Conservation (phyloP, 1,139 yeast species). For the Casaregolazyma suthepensis region DNA sequence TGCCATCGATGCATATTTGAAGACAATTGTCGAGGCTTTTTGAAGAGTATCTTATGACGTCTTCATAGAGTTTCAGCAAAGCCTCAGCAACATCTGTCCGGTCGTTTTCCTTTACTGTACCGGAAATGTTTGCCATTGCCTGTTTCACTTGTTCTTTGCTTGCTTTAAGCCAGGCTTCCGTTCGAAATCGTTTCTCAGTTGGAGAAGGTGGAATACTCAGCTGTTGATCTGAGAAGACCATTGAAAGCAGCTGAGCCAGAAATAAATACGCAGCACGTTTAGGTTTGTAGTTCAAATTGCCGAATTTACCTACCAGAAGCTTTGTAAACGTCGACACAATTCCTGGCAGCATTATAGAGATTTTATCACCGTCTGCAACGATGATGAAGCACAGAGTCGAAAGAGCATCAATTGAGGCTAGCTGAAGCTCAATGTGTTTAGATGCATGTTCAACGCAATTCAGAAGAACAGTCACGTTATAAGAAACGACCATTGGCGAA, state of each 20-base stretch:
- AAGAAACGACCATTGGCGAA: conserved; percentile 42
- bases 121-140: conserved; percentile 23
- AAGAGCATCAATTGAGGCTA: conserved; percentile 35
- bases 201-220: conserved; percentile 17
- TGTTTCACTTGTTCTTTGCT: conserved; percentile 53
- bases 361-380: conserved; percentile 44
- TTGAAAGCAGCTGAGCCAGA: conserved; percentile 31
- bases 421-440: conserved; percentile 30
- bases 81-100: conserved; percentile 32
- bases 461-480: conserved; percentile 41
- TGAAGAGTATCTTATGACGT: conserved; percentile 30
- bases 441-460: conserved; percentile 31
- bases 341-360: conserved; percentile 53
- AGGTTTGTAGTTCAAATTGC: conserved; percentile 39
- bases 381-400: conserved; percentile 32
- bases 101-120: not conserved
- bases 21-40: conserved; percentile 34
- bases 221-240: conserved; percentile 41
- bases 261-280: conserved; percentile 32
- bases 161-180: conserved; percentile 56
- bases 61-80: conserved; percentile 29
- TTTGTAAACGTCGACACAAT: conserved; percentile 46
- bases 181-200: conserved; percentile 33
- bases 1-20: conserved; percentile 30
- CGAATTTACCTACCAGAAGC: conserved; percentile 34